These are phyloP conservation scores for Scutellaria baicalensis DNA, from an alignment of 257 asterid species.

Conservation along the genomic window DNA sequence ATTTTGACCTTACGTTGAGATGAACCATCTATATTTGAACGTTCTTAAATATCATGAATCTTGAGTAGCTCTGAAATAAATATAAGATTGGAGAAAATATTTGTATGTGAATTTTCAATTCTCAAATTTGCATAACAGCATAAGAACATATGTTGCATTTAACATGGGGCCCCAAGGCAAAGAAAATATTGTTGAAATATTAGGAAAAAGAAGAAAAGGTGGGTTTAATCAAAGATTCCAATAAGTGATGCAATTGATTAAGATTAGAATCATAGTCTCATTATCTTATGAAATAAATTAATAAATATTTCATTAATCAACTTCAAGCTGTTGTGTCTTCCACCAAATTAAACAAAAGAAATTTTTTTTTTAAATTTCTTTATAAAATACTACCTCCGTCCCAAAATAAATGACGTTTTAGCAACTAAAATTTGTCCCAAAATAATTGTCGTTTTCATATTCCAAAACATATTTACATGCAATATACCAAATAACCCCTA, in stretches of 20 bases:
- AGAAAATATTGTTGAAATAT: not conserved
- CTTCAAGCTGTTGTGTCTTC: slow-evolving; percentile 13
- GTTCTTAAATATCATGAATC: no score
- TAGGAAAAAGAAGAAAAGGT: not conserved
- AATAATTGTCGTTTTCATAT: no score
- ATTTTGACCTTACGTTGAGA: no score
- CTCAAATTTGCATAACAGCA: not conserved
- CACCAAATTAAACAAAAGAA: not conserved
- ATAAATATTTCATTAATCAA: not conserved
- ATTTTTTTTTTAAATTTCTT: no score
- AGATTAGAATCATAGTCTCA: slow-evolving; percentile 14
- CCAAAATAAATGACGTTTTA: no score
- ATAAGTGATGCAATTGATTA: slow-evolving; percentile 22
- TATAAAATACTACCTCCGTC: no score
- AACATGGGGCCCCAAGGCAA: slow-evolving; percentile 6
- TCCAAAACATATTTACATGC: no score
- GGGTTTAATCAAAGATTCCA: slow-evolving; percentile 33
- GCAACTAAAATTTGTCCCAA: no score
- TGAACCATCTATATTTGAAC: no score
- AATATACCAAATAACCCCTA: no score
- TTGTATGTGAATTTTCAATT: not conserved
- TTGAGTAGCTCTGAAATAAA: no score
- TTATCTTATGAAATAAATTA: not conserved
- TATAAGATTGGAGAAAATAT: not conserved
- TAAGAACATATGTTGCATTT: not conserved